Percentiles rank a stretch among this genome's conserved stretches.
These are phyloP conservation scores for Stellera chamaejasme DNA, from an alignment of 345 rosid genomes.

Conservation along the genomic window DNA sequence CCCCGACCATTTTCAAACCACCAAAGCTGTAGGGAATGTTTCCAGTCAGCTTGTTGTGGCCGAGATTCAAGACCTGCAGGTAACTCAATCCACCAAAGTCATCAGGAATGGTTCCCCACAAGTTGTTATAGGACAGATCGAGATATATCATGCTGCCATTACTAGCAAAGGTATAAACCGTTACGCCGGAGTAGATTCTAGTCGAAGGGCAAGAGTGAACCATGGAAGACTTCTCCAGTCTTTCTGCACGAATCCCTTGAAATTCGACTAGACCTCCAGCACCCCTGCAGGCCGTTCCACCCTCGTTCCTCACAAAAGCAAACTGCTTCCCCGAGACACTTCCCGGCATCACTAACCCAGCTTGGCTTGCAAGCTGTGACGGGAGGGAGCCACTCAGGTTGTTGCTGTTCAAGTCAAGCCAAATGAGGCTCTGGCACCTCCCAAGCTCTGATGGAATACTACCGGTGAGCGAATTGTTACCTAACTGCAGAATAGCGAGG, in stretches of 20 bases:
- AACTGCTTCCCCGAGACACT: slow-evolving; percentile 86
- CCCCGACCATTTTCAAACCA: slow-evolving; percentile 66
- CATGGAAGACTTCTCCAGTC: slow-evolving; percentile 65
- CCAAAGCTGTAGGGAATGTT: slow-evolving; percentile 74
- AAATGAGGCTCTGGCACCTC: slow-evolving; percentile 68
- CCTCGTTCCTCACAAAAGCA: slow-evolving; percentile 93
- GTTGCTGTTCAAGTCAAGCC: slow-evolving; percentile 97
- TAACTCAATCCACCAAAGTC: slow-evolving; percentile 57
- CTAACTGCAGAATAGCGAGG: slow-evolving; percentile 78
- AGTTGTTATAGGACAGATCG: slow-evolving; percentile 68
- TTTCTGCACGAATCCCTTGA: slow-evolving; percentile 65
- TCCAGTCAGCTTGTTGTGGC: slow-evolving; percentile 73
- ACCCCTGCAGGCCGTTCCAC: slow-evolving; percentile 92
- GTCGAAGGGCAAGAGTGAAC: slow-evolving; percentile 88
- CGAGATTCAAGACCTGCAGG: slow-evolving; percentile 87
- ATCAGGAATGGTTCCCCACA: slow-evolving; percentile 66
- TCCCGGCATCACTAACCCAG: slow-evolving; percentile 74
- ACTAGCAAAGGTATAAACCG: slow-evolving; percentile 62
- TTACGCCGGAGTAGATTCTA: slow-evolving; percentile 70
- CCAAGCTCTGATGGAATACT: slow-evolving; percentile 66
- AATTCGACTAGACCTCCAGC: slow-evolving; percentile 97
- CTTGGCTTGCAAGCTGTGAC: slow-evolving; percentile 49
- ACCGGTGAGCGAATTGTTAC: slow-evolving; percentile 81
- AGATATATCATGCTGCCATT: slow-evolving; percentile 93
- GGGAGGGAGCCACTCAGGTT: slow-evolving; percentile 54